These are phyloP conservation scores for Lactarius pseudohatsudake DNA, from an alignment of 768 basidiomycete genomes.

Conservation along the genomic window DNA sequence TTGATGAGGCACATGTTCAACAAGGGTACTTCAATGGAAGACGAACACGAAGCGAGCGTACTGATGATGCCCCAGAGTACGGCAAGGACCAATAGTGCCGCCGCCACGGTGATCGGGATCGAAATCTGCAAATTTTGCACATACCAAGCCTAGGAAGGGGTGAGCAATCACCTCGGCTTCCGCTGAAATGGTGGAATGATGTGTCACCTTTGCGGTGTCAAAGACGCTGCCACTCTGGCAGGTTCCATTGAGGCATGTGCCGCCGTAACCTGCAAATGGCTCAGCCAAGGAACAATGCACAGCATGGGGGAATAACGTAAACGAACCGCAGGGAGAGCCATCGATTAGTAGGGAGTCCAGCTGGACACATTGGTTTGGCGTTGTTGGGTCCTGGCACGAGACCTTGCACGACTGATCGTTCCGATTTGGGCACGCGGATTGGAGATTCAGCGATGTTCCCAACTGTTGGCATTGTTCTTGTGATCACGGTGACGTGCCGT, in stretches of 20 bases:
- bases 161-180: conserved; percentile 20
- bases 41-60: conserved; percentile 37
- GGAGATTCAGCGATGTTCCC: conserved; percentile 69
- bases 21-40: background rate
- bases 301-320: conserved; percentile 16
- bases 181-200: conserved; percentile 2
- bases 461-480: conserved; percentile 74
- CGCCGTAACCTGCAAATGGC: conserved; percentile 58
- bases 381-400: conserved; percentile 71
- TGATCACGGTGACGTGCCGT: conserved; percentile 17
- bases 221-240: conserved; percentile 62
- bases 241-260: conserved; percentile 58
- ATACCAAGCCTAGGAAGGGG: conserved; percentile 63
- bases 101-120: conserved; percentile 76
- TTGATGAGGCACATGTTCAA: background rate
- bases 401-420: conserved; percentile 72
- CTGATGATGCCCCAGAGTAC: conserved; percentile 52
- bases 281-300: conserved; percentile 21
- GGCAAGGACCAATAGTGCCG: conserved; percentile 58
- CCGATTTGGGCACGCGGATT: conserved; percentile 61
- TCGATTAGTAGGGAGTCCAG: conserved; percentile 72
- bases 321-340: conserved; percentile 80
- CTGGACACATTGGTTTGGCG: conserved; percentile 60
- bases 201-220: conserved; percentile 57
- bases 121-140: conserved; percentile 72